Evolutionary conservation across 768 basidiomycete species (phyloP), one percentile per base, ranked within the genome.

Genomic region (Suillus spraguei): DNA sequence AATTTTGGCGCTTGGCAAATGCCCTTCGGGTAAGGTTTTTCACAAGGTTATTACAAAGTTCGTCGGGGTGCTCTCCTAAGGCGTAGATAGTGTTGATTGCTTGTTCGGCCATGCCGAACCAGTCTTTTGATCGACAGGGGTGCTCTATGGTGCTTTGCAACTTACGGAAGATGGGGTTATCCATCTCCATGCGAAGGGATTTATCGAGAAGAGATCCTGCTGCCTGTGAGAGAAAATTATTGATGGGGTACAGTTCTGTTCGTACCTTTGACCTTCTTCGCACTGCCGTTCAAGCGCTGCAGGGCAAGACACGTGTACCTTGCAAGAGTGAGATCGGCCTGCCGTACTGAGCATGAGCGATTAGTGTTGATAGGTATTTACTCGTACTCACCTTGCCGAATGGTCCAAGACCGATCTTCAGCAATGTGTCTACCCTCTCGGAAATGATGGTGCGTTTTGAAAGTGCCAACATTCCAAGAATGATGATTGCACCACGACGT

Each of bases 61-160:
- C 73, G 71, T 97, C 97, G 0, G 97, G 97, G 65, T 95, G 94
- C 69, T 98, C 94, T 22, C 93, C 96, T 2, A 99, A 85, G 0
- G 91, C 88, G 69, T 99, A 99, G 59, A 97, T 90, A 1, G 97
- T 95, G 73, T 99, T 98, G 77, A 99, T 89, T 10, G 89, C 93
- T 74, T 99, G 97, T 74, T 99, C 97, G 0, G 97, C 94, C 78
- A 99, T 87, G 11, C 90, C 90, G 68, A 99, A 99, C 97, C 97
- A 99, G 63, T 98, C 95, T 68, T 89, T 92, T 22, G 90, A 90
- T 52, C 88, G 84, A 63, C 88, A 92, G 0, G 94, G 90, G 60
- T 87, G 81, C 68, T 94, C 87, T 41, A 98, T 84, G n/a, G 88
- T 82, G 2, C 90, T 88, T 70, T 90, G 86, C 7, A 99, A 81